Percentiles rank a stretch among this genome's conserved stretches.
These are phyloP conservation scores for Sporothrix curviconia DNA, from an alignment of 2,329 filamentous ascomycete genomes.

Conservation along the genomic window DNA sequence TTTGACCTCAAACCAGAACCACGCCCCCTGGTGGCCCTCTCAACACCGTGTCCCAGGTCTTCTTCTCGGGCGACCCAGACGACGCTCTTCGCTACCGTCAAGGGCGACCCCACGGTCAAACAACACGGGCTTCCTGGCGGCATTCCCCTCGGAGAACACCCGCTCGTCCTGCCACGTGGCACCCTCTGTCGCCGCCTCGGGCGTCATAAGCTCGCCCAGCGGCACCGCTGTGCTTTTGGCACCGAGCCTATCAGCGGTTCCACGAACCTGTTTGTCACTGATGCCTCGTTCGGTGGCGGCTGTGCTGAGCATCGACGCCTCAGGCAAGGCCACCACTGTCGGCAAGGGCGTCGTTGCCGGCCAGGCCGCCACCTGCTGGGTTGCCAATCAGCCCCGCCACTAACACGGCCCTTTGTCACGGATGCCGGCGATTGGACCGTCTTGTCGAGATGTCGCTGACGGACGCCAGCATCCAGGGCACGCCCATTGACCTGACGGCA, in stretches of 20 bases:
- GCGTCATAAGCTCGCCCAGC: conserved; percentile 36
- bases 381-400: conserved; percentile 41
- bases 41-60: conserved; percentile 54
- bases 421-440: conserved; percentile 46
- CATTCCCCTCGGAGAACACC: conserved; percentile 36
- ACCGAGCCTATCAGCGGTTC: conserved; percentile 39
- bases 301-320: conserved; percentile 37
- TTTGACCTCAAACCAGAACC: conserved; percentile 48
- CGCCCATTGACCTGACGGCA: conserved; percentile 33
- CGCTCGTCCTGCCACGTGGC: conserved; percentile 8
- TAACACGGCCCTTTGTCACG: conserved; percentile 49
- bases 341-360: conserved; percentile 38
- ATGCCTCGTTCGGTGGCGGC: conserved; percentile 52
- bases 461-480: conserved; percentile 40
- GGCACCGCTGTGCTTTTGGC: conserved; percentile 55
- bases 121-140: conserved; percentile 50
- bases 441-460: conserved; percentile 50
- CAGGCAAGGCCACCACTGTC: conserved; percentile 28
- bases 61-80: conserved; percentile 51
- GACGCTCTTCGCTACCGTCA: conserved; percentile 50
- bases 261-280: conserved; percentile 45
- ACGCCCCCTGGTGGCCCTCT: conserved; percentile 52
- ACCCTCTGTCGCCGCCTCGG: conserved; percentile 22
- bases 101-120: conserved; percentile 49
- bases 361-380: conserved; percentile 55